A percentile compares a stretch with the other conserved stretches of the same genome.
Conservation (phyloP, 179 eudicot genomes). For the Heliamphora pulchella region DNA sequence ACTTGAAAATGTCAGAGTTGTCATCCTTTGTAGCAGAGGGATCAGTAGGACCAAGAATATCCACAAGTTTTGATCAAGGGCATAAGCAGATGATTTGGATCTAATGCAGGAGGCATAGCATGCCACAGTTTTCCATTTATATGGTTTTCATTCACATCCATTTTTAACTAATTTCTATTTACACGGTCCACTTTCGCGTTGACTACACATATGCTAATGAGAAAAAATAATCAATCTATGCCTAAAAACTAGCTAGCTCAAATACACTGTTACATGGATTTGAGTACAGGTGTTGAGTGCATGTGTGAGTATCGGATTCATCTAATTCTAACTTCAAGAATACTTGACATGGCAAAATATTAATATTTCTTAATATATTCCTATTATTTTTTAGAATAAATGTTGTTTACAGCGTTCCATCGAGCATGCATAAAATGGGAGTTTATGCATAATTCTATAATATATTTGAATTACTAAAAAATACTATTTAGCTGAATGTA, state of each 20-base stretch:
- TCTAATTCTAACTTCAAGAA: too few species aligned
- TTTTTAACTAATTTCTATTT: too few species aligned
- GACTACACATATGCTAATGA: neutral
- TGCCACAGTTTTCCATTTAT: neutral
- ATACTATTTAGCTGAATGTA: too few species aligned
- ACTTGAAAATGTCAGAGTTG: neutral
- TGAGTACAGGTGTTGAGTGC: too few species aligned
- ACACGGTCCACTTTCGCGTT: neutral
- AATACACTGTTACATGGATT: neutral
- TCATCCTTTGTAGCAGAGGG: neutral
- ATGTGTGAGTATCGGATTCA: too few species aligned
- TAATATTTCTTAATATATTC: too few species aligned
- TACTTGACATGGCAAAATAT: too few species aligned
- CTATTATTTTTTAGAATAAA: too few species aligned
- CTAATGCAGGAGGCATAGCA: neutral
- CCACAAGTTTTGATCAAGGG: neutral
- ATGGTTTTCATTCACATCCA: neutral
- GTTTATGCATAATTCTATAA: too few species aligned
- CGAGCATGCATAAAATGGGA: too few species aligned
- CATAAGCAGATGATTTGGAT: neutral
- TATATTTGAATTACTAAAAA: too few species aligned
- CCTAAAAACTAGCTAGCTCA: neutral
- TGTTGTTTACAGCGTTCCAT: too few species aligned
- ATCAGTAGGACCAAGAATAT: neutral
- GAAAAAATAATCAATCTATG: neutral